phyloP scores from a whole-genome alignment of 2,329 filamentous ascomycete genomes.

The Beauveria australis region DNA sequence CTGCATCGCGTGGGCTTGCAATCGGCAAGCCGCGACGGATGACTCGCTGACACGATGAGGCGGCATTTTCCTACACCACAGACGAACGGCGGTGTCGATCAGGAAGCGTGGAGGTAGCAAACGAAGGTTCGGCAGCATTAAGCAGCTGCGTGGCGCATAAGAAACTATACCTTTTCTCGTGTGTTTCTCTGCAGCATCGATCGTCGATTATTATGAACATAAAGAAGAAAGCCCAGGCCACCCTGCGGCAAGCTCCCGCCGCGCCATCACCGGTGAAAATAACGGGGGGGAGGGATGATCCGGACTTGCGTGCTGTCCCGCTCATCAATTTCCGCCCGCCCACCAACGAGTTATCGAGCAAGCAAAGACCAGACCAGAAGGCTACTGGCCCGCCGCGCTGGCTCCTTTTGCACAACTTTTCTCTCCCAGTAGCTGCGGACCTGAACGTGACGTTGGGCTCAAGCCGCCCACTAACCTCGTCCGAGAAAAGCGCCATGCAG shows the following conservation, averaged over 20 bases:
- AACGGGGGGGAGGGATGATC: conserved; percentile 2
- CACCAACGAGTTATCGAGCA: conserved; percentile 1
- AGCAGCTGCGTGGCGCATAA: neutral
- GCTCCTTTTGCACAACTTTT: neutral
- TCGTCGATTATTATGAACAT: neutral
- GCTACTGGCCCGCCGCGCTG: neutral
- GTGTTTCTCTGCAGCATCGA: neutral
- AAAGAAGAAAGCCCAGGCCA: neutral
- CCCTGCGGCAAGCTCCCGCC: conserved; percentile 5
- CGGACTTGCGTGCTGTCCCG: conserved; percentile 1
- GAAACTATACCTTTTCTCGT: neutral
- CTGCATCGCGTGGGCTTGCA: neutral
- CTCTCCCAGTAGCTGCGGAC: neutral
- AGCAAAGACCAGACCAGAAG: neutral
- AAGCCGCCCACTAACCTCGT: conserved; percentile 9
- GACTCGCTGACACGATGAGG: neutral
- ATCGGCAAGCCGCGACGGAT: neutral
- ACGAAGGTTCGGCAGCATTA: neutral
- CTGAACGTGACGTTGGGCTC: conserved; percentile 7
- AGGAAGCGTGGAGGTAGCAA: conserved; percentile 2
- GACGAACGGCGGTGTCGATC: conserved; percentile 6
- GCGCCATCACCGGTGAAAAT: neutral
- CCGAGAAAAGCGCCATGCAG: conserved; percentile 6
- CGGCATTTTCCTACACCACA: neutral
- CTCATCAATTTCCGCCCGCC: neutral